Percentiles rank a stretch among this genome's conserved stretches.
Conservation (phyloP, 2,329 filamentous ascomycete species). For the Helotiales sp. region DNA sequence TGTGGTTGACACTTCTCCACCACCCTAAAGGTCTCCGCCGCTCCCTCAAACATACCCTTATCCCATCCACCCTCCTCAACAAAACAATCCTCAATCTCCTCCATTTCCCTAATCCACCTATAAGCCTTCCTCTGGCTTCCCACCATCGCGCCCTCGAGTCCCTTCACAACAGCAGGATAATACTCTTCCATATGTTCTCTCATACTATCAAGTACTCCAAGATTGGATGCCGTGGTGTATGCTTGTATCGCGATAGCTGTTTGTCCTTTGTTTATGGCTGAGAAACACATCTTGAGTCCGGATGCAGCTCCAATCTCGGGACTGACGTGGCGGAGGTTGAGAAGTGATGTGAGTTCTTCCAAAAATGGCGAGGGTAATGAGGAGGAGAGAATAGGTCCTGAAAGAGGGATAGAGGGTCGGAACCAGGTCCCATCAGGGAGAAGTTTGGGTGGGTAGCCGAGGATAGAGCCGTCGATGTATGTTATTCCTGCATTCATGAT, state of each 20-base stretch:
- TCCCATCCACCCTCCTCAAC: slow-evolving; percentile 61
- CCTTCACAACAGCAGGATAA: slow-evolving; percentile 1
- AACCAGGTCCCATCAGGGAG: slow-evolving; percentile 21
- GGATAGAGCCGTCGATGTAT: slow-evolving; percentile 57
- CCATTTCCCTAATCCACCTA: slow-evolving; percentile 74
- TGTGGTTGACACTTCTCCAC: slow-evolving; percentile 47
- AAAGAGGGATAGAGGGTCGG: slow-evolving; percentile 42
- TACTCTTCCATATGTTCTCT: slow-evolving; percentile 10
- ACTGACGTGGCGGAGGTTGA: slow-evolving; percentile 50
- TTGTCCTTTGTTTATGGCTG: slow-evolving; percentile 59
- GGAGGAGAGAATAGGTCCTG: slow-evolving; percentile 40
- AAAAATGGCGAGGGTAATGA: slow-evolving; percentile 31
- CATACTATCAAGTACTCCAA: slow-evolving; percentile 55
- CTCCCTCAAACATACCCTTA: slow-evolving; percentile 52
- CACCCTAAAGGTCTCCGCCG: slow-evolving; percentile 59
- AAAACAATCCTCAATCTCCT: slow-evolving; percentile 68
- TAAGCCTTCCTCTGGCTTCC: slow-evolving; percentile 59
- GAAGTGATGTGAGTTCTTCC: slow-evolving; percentile 38
- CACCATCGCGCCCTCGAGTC: slow-evolving; percentile 8
- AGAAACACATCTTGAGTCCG: slow-evolving; percentile 65
- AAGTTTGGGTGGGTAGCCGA: slow-evolving; percentile 50
- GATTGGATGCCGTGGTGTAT: slow-evolving; percentile 63
- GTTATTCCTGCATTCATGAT: slow-evolving; percentile 31
- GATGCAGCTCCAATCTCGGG: slow-evolving; percentile 52
- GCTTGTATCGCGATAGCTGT: slow-evolving; percentile 67